Conservation (phyloP, 2,329 filamentous ascomycete genomes). For the Colletotrichum cuscutae region DNA sequence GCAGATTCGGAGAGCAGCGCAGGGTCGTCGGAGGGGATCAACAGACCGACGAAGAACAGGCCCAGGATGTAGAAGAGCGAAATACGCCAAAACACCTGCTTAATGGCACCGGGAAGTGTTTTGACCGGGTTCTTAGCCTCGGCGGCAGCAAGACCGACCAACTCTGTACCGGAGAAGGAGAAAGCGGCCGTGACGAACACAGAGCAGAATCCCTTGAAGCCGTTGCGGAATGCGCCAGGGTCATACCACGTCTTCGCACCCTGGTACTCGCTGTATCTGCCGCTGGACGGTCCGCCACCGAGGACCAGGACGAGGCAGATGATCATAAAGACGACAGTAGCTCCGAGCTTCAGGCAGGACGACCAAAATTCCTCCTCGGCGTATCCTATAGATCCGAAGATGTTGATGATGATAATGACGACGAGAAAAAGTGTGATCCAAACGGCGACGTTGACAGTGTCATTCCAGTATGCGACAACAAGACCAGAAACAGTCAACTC, state of each 20-base stretch:
- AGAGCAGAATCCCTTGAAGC: constrained; percentile 75
- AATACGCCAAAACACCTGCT: constrained; percentile 73
- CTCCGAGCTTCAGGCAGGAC: constrained; percentile 64
- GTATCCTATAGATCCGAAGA: constrained; percentile 65
- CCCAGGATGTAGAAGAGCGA: constrained; percentile 61
- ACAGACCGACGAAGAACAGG: constrained; percentile 58
- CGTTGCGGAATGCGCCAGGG: constrained; percentile 69
- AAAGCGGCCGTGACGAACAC: constrained; percentile 78
- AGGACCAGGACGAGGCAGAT: constrained; percentile 66
- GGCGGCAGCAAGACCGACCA: constrained; percentile 76
- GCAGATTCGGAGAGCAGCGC: constrained; percentile 56
- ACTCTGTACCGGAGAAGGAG: constrained; percentile 74
- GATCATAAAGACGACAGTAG: constrained; percentile 71
- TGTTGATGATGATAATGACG: constrained; percentile 60
- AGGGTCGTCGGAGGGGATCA: constrained; percentile 54
- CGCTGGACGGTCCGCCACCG: constrained; percentile 63
- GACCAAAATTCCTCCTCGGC: constrained; percentile 68
- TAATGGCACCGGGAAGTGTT: constrained; percentile 80
- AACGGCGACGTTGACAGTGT: constrained; percentile 54
- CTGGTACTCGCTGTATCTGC: constrained; percentile 52
- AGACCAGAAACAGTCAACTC: constrained; percentile 62
- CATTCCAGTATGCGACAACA: constrained; percentile 63
- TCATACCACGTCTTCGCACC: constrained; percentile 55
- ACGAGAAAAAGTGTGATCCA: constrained; percentile 66
- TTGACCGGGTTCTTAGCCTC: constrained; percentile 75